phyloP scores from a whole-genome alignment of 345 rosid species.

The Citrus inodora region DNA sequence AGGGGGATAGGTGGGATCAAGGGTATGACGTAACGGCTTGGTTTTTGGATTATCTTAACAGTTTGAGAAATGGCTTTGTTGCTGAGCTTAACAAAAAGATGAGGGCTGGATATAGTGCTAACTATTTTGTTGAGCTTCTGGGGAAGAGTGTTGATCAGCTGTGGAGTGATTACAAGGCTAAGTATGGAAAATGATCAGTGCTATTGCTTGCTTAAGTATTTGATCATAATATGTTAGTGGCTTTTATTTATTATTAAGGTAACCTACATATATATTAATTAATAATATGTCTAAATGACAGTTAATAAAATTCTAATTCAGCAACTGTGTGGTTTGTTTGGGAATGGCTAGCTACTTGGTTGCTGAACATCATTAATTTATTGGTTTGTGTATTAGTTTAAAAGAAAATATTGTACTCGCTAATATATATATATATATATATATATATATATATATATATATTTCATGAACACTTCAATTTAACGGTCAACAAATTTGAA shows the following conservation, averaged over 20 bases:
- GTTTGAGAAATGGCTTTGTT: slow-evolving; percentile 51
- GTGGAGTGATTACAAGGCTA: slow-evolving; percentile 69
- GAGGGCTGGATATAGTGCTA: slow-evolving; percentile 43
- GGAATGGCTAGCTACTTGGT: too few relatives aligned
- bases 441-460: too few relatives aligned
- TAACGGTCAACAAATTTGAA: too few relatives aligned
- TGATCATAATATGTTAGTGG: background rate
- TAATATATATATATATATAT: too few relatives aligned
- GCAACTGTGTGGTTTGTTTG: background rate
- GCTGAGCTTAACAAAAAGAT: slow-evolving; percentile 66
- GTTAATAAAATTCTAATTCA: background rate
- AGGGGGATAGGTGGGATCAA: slow-evolving; percentile 63
- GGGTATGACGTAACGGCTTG: slow-evolving; percentile 60
- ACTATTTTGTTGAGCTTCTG: slow-evolving; percentile 49
- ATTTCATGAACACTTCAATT: too few relatives aligned
- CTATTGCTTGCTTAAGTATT: background rate
- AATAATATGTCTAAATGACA: background rate
- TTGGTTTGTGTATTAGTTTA: too few relatives aligned
- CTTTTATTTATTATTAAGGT: too few relatives aligned
- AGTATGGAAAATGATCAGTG: slow-evolving; percentile 30
- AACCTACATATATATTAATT: background rate
- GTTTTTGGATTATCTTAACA: slow-evolving; percentile 59
- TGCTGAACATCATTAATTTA: too few relatives aligned
- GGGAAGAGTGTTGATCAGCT: slow-evolving; percentile 67
- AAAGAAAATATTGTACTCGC: too few relatives aligned